Evolutionary conservation across 2,329 filamentous ascomycete species (phyloP), one percentile per base, ranked within the genome.

Genomic region (Penicillium sp.): DNA sequence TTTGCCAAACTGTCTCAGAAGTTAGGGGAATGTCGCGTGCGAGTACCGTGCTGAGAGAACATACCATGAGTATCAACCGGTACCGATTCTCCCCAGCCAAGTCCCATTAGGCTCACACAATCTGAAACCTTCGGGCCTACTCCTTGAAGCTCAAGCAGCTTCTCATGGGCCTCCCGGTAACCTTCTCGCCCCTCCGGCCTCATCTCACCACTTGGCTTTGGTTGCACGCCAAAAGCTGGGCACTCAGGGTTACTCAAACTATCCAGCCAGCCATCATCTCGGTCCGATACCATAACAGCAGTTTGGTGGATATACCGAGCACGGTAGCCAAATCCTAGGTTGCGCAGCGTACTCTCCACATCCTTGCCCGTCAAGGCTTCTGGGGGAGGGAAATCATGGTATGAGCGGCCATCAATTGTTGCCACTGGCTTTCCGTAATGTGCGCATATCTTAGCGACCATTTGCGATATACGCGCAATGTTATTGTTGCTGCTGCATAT

Each of bases 401-500:
- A 94, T 4, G 86, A 73, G 49, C 87, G 83, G 32, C 84, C 83
- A 27, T 85, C 87, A 49, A 96, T 72, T 40, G 86, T 80, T 1
- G 84, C 89, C 50, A 97, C 83, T 4, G 90, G 77, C 0, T 86
- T 83, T 0, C 94, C 94, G 66, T 97, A 99, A 67, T 95, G 83
- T 27, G 83, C 72, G 70, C 95, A 99, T 11, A 99, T 79, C 65
- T 96, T 97, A 63, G 95, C 87, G 21, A 93, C 92, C 94, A 99
- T 99, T 74, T 95, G 90, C 5, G 90, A 93, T 70, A 99, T 99
- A 38, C 94, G 85, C 2, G 87, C 83, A 56, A 99, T 99, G 70
- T 99, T 97, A 76, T 99, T 99, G 75, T 99, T 99, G 75, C 92
- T 96, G 74, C 92, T 97, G 80, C 94, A 99, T 60, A 99, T 99